Conservation (phyloP, 306 rosid genomes). For the Quercus dentata region DNA sequence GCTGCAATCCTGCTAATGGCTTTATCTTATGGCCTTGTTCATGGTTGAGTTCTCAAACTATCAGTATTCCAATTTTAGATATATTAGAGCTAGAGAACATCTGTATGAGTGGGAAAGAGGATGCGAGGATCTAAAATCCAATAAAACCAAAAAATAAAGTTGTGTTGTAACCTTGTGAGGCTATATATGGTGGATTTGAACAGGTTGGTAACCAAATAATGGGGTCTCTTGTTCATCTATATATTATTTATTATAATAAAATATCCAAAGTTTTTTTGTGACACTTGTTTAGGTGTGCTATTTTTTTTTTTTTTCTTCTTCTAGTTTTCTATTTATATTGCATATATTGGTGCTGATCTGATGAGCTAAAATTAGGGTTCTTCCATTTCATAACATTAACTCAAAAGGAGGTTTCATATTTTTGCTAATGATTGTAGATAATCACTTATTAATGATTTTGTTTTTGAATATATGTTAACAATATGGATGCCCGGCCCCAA, state of each 20-base stretch:
- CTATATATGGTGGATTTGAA: constrained; percentile 23
- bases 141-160: constrained; percentile 8
- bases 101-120: constrained; percentile 11
- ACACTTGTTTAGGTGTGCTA: not conserved
- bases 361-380: too few relatives aligned
- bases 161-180: constrained; percentile 6
- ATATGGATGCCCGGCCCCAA: too few relatives aligned
- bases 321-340: not conserved
- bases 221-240: constrained; percentile 27
- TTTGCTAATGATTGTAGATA: too few relatives aligned
- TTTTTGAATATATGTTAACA: too few relatives aligned
- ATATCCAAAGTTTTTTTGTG: constrained; percentile 5
- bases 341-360: too few relatives aligned
- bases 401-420: too few relatives aligned
- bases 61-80: constrained; percentile 17
- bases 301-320: not conserved
- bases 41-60: constrained; percentile 44
- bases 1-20: constrained; percentile 96
- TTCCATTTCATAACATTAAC: too few relatives aligned
- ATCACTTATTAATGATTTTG: too few relatives aligned
- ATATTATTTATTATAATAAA: constrained; percentile 18
- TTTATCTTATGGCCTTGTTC: constrained; percentile 84
- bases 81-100: constrained; percentile 12
- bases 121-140: constrained; percentile 8
- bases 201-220: constrained; percentile 35